Base-by-base conservation (phyloP, 495 filamentous ascomycete genomes). In the Aspergillus campestris region DNA sequence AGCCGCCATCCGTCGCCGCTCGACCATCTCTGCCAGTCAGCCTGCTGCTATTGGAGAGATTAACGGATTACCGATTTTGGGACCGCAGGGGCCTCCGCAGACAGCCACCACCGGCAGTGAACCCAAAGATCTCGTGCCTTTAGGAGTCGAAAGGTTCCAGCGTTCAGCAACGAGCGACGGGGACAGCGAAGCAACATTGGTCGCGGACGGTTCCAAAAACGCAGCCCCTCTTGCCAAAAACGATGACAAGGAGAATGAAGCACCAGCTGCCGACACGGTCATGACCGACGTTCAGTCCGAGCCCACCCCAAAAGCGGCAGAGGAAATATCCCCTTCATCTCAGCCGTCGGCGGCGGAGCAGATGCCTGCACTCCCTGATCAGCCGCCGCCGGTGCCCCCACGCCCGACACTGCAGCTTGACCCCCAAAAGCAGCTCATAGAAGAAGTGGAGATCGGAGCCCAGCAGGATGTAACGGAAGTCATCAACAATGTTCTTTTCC, bases 401-500 rank as follows among this genome's bases (percentile, higher is more conserved):
- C 64, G 74, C 41, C 69, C 67, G 42, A 51, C 56, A 15, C 41
- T 56, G 10, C 53, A 64, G 47, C 40, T 53, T n/a, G 64, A 70
- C 36, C 49, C 51, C 0, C 59, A 69, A 44, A 66, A 62, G 42
- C 61, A 69, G 15, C 49, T 70, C 40, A 62, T 64, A 9, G 74
- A 80, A 33, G 77, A 83, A 41, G 60, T 82, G 0, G 79, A 83
- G 59, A 71, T 80, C 52, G 74, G 76, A 13, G 74, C 79, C 18
- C 79, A 90, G 57, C 91, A 96, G 67, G 92, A 98, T 67, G 92
- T 95, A 6, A 89, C 86, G 8, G 92, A 98, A 61, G 90, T 95
- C 32, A 90, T 95, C 60, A 87, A 87, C 33, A 90, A 92, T 58
- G 82, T 94, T 15, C 75, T 94, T 31, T 89, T 90, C 52, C 86